Evolutionary conservation across 139 green algal species (phyloP), one percentile per base, ranked within the genome.

Genomic region (Asterochloris erici): DNA sequence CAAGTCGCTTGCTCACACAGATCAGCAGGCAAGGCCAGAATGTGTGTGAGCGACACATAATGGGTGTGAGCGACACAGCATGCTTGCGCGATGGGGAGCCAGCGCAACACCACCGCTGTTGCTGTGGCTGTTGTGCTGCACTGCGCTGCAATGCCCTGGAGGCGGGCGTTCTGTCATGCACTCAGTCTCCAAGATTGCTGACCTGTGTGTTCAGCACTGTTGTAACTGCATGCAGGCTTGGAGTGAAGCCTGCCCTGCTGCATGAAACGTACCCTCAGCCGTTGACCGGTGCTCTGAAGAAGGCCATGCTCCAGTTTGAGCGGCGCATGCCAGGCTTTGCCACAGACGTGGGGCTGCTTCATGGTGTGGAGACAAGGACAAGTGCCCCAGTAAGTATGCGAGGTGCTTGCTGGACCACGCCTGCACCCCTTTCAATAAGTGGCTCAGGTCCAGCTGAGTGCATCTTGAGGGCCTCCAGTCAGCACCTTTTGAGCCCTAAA

Each of bases 361-460:
- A 95, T 81, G 93, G 88, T 27, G 88, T 91, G 27, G 94, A 98
- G 87, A 96, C 94, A 26, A 86, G 94, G 38, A 98, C 94, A 14
- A 93, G 85, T 71, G 81, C 90, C 1, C 94, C 94, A 10, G 88
- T 97, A 66, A 81, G 89, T 28, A 78, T 91, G n/a, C 79, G 24
- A 61, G 24, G 10, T 28, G 74, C 74, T 63, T 79, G 29, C 28
- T 60, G 74, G 2, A 0, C 14, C 14, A 23, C 1, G 12, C 74
- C 26, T 66, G 74, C 26, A 79, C 15, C 14, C 14, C 66, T 62
- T 21, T 71, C 66, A 71, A 9, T 24, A 26, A 9, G 17, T 21
- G 10, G 17, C 66, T 26, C 21, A 71, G 21, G 66, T 71, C 17
- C 21, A 24, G 1, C 10, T 26, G 4, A 21, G 2, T 26, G 1